Base-by-base conservation (phyloP, 192 early-diverging fungal genomes). In the Mortierella claussenii region DNA sequence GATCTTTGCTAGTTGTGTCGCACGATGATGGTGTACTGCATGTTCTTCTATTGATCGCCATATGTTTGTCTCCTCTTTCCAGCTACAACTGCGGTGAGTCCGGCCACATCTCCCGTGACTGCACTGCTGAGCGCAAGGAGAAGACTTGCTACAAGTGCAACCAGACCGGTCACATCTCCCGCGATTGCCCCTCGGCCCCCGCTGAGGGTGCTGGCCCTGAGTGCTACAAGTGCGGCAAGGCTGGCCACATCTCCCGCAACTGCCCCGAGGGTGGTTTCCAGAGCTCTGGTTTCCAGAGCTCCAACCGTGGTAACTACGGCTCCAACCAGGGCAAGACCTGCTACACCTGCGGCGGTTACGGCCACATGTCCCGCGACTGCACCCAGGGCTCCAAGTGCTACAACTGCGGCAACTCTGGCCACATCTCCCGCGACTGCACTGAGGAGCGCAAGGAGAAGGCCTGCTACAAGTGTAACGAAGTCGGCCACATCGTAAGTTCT, bases 91-190 rank as follows among this genome's bases (percentile, higher is more conserved):
- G 85, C 73, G 67, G 79, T 65, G 61, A 82, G 59, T 57, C 70
- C 44, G 79, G 79, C 49, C 79, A 80, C 60, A 71, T 79, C 44
- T 75, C 70, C 44, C 70, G 70, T 30, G 58, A 69, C 65, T 79
- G 82, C 69, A 55, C 80, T 47, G 80, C 65, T 36, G 80, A 82
- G 56, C 82, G 80, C 37, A 81, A 80, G 70, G 85, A 86, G 69
- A 86, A 82, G 80, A 42, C 69, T 33, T 86, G 85, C 79, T 86
- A 83, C 80, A 86, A 83, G 79, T 86, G 85, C 78, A 83, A 86
- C 78, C 68, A 82, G 63, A 50, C 58, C 49, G 85, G 85, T 54
- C 85, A 86, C 70, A 60, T 85, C 55, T 83, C 85, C 60, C 80
- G 82, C 11, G 85, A 86, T 49, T 86, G 85, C 80, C 80, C 83